Evolutionary conservation across 2,329 filamentous ascomycete genomes (phyloP), one percentile per base, ranked within the genome.

Genomic region (Geoglossum cookeanum): DNA sequence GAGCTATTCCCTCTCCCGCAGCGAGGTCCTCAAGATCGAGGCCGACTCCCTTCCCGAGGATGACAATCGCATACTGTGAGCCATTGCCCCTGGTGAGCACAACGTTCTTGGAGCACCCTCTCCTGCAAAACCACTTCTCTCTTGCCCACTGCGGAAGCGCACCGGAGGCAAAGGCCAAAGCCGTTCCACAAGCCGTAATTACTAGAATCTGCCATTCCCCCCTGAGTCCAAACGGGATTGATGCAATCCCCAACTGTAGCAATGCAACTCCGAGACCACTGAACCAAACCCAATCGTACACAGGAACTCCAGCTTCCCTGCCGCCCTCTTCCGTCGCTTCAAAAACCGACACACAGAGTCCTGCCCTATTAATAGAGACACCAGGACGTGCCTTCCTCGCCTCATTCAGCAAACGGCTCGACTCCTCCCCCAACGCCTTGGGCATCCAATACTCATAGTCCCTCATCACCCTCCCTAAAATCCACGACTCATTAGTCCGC

Each of bases 91-190:
- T 55, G 55, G n/a, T 61, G 59, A 56, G 56, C 17, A 44, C 51
- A 15, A 54, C 37, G 42, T 22, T 22, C 32, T 53, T 3, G n/a
- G 3, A 3, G n/a, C 5, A 8, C 1, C 13, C 6, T 13, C 32
- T 17, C 15, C 48, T 32, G 60, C 68, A 71, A 0, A 68, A 65
- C 67, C 69, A 72, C 60, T 75, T 75, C 62, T 76, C 74, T 8
- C 59, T 60, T 27, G 60, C 62, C 72, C 72, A 75, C 60, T 75
- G 72, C 4, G 66, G 64, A 4, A 75, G 61, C 2, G 64, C 59
- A 0, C 70, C 70, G 0, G 66, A 67, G 1, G 62, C 55, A 8
- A 69, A 61, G 1, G 69, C 65, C 3, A 76, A 64, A 1, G 67
- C 1, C 8, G 62, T 75, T 0, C 72, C 74, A 5, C 52, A 59